Percentiles rank a stretch among this genome's conserved stretches.
phyloP scores from a whole-genome alignment of 2,329 filamentous ascomycete species.

The Colletotrichum sp. region DNA sequence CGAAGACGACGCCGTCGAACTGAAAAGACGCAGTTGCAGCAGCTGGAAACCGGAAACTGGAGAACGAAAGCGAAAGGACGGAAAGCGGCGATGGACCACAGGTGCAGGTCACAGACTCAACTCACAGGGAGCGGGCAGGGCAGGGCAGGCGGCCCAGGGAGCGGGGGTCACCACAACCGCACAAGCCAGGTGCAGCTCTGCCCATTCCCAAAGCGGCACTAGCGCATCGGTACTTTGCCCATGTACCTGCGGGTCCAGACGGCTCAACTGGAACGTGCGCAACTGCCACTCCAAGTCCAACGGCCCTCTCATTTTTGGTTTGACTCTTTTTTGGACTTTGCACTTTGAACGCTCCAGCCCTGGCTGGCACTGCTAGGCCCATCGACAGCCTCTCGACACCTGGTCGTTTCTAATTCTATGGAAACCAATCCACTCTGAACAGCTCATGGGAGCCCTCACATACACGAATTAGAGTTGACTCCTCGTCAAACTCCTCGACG shows the following conservation, averaged over 20 bases:
- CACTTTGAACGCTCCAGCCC: neutral
- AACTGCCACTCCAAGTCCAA: neutral
- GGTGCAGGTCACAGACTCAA: neutral
- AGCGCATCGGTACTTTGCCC: neutral
- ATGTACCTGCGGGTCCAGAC: neutral
- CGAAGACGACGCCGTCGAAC: neutral
- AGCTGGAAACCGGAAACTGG: neutral
- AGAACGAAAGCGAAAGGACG: neutral
- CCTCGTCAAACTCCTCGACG: neutral
- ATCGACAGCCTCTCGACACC: neutral
- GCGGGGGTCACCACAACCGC: neutral
- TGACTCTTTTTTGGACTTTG: neutral
- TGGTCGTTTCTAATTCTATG: neutral
- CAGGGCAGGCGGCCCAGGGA: neutral
- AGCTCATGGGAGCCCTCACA: slow-evolving; percentile 15
- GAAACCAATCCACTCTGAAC: neutral
- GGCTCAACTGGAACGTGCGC: slow-evolving; percentile 3
- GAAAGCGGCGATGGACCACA: neutral
- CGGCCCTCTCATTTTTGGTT: neutral
- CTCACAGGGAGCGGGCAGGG: neutral
- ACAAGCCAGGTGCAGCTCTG: neutral
- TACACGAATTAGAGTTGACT: neutral
- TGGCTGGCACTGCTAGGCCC: neutral
- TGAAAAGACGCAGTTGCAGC: neutral
- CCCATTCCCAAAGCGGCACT: neutral